Evolutionary conservation across 2,329 filamentous ascomycete genomes (phyloP).

Genomic region (Bipolaris oryzae): DNA sequence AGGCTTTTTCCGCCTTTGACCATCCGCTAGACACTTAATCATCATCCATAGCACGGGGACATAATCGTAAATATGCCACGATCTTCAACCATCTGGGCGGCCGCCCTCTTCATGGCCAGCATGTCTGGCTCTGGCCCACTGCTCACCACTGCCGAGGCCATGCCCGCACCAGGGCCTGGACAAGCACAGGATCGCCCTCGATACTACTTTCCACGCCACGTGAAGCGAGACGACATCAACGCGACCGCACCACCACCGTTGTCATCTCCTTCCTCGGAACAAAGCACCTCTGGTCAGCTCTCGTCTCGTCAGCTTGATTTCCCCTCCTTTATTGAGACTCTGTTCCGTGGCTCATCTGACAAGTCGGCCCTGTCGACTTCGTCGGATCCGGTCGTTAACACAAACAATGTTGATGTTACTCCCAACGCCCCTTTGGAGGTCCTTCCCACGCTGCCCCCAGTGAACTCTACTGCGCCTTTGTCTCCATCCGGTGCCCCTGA

Average conservation of each 20-base stretch:
- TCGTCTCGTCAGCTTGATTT: slow-evolving; percentile 32
- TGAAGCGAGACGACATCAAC: slow-evolving; percentile 52
- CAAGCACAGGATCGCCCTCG: slow-evolving; percentile 46
- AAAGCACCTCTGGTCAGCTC: slow-evolving; percentile 24
- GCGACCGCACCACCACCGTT: slow-evolving; percentile 35
- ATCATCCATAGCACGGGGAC: slow-evolving; percentile 31
- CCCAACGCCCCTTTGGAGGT: slow-evolving; percentile 17
- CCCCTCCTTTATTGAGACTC: slow-evolving; percentile 35
- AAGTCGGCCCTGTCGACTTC: slow-evolving; percentile 15
- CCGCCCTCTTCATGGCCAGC: slow-evolving; percentile 51
- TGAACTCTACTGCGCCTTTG: not conserved
- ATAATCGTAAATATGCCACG: slow-evolving; percentile 52
- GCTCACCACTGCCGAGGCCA: slow-evolving; percentile 56
- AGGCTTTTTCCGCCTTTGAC: slow-evolving; percentile 23
- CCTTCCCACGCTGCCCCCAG: slow-evolving; percentile 6
- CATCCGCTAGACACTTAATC: slow-evolving; percentile 28
- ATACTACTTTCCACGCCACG: slow-evolving; percentile 57
- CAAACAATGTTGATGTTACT: slow-evolving; percentile 19
- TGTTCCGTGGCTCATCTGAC: slow-evolving; percentile 28
- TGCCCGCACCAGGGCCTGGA: slow-evolving; percentile 51
- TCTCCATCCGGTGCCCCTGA: not conserved
- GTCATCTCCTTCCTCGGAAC: slow-evolving; percentile 8
- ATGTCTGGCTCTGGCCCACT: slow-evolving; percentile 55
- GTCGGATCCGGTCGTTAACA: slow-evolving; percentile 13
- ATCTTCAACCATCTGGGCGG: slow-evolving; percentile 54